phyloP scores from a whole-genome alignment of 2,329 filamentous ascomycete species.

The Aspergillus pseudoglaucus region DNA sequence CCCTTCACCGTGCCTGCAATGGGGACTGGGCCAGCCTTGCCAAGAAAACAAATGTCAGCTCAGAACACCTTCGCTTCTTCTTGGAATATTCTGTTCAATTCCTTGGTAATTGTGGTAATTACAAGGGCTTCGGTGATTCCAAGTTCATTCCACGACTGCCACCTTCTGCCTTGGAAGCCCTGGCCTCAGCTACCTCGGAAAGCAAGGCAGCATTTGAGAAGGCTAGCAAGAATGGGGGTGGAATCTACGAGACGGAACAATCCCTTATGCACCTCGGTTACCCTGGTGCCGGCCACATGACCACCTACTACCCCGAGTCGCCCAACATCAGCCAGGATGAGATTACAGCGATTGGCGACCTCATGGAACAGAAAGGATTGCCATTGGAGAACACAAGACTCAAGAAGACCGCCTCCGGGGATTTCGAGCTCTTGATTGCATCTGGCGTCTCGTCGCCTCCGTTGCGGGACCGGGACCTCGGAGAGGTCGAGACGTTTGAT shows the following conservation, averaged over 20 bases:
- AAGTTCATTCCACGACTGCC: slow-evolving; percentile 73
- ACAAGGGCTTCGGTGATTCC: slow-evolving; percentile 79
- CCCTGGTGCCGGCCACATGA: slow-evolving; percentile 67
- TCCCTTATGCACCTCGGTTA: slow-evolving; percentile 70
- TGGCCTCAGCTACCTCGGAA: slow-evolving; percentile 55
- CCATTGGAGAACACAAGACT: slow-evolving; percentile 71
- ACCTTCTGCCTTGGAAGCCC: slow-evolving; percentile 56
- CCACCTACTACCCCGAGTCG: slow-evolving; percentile 75
- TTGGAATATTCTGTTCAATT: slow-evolving; percentile 74
- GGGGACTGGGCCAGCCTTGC: slow-evolving; percentile 68
- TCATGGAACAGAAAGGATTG: slow-evolving; percentile 65
- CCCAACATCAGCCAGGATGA: slow-evolving; percentile 67
- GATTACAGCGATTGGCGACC: slow-evolving; percentile 64
- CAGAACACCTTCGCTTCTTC: slow-evolving; percentile 61
- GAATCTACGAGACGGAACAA: slow-evolving; percentile 63
- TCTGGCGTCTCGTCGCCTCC: slow-evolving; percentile 59
- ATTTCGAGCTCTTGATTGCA: slow-evolving; percentile 69
- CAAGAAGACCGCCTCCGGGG: slow-evolving; percentile 57
- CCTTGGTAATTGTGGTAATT: slow-evolving; percentile 74
- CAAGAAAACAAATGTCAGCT: slow-evolving; percentile 56
- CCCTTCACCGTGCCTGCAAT: slow-evolving; percentile 58
- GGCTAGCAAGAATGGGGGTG: slow-evolving; percentile 53
- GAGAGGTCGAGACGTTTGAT: slow-evolving; percentile 56
- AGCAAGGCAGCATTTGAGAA: slow-evolving; percentile 60
- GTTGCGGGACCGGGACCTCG: slow-evolving; percentile 59